A percentile compares a stretch with the other conserved stretches of the same genome.
Conservation (phyloP, 2,329 filamentous ascomycete genomes). For the Aspergillus hiratsukae region DNA sequence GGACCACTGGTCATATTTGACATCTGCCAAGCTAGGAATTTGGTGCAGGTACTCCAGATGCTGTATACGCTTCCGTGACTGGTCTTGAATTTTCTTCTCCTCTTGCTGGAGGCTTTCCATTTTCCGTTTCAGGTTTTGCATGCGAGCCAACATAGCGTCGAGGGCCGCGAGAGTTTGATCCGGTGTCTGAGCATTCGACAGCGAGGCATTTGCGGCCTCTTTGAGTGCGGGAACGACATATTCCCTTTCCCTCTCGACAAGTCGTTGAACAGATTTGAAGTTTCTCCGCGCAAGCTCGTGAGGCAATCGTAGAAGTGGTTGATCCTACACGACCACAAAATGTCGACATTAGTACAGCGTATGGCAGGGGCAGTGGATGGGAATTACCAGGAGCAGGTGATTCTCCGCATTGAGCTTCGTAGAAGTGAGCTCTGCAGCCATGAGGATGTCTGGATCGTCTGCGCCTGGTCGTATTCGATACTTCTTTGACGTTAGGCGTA, state of each 20-base stretch:
- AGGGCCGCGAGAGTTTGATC: conserved; percentile 74
- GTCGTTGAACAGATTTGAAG: conserved; percentile 67
- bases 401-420: conserved; percentile 49
- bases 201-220: conserved; percentile 56
- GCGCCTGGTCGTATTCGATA: not conserved
- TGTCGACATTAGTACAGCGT: conserved; percentile 7
- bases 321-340: conserved; percentile 58
- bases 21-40: conserved; percentile 78
- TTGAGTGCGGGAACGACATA: conserved; percentile 47
- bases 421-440: conserved; percentile 43
- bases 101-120: conserved; percentile 72
- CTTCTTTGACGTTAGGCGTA: not conserved
- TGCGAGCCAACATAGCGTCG: conserved; percentile 77
- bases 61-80: conserved; percentile 69
- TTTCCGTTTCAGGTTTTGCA: conserved; percentile 85
- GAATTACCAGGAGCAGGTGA: conserved; percentile 45
- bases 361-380: conserved; percentile 7
- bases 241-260: conserved; percentile 46
- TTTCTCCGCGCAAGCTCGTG: conserved; percentile 91
- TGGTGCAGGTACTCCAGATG: conserved; percentile 78
- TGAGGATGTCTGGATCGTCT: conserved; percentile 11
- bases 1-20: conserved; percentile 91
- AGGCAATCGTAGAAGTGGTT: conserved; percentile 87
- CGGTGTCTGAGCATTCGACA: conserved; percentile 58
- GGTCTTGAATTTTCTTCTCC: conserved; percentile 69